Evolutionary conservation across 352 stramenopile genomes (phyloP).

Genomic region (Phytophthora sp.): DNA sequence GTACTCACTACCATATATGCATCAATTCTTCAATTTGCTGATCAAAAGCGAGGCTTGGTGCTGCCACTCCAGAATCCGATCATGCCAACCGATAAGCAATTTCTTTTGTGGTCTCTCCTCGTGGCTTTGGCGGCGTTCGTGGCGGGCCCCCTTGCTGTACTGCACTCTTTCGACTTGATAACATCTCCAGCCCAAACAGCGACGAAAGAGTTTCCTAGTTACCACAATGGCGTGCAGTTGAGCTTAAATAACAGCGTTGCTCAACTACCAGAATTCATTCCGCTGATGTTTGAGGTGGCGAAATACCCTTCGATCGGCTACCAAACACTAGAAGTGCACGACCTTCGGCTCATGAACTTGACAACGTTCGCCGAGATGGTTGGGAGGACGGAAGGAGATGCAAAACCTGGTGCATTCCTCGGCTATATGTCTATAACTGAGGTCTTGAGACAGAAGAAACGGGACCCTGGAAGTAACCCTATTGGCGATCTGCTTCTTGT

Average conservation of each 20-base stretch:
- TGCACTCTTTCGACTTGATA: slow-evolving; percentile 26
- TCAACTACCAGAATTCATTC: slow-evolving; percentile 12
- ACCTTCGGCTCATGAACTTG: slow-evolving; percentile 27
- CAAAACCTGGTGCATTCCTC: slow-evolving; percentile 9
- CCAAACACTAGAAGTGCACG: slow-evolving; percentile 23
- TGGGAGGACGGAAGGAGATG: neutral
- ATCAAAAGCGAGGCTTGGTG: no score
- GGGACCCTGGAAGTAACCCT: slow-evolving; percentile 4
- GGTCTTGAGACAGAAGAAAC: slow-evolving; percentile 23
- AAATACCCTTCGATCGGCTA: slow-evolving; percentile 23
- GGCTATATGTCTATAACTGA: slow-evolving; percentile 28
- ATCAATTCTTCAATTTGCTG: no score
- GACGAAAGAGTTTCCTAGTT: neutral
- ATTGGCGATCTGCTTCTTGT: slow-evolving; percentile 27
- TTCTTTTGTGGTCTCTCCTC: slow-evolving; percentile 22
- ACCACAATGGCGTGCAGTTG: neutral
- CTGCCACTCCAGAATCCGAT: neutral
- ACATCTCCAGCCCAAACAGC: neutral
- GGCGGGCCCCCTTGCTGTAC: slow-evolving; percentile 15
- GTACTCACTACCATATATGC: no score
- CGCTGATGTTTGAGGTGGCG: slow-evolving; percentile 22
- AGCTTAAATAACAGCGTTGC: neutral
- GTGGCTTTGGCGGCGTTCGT: slow-evolving; percentile 22
- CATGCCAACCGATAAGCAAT: slow-evolving; percentile 30
- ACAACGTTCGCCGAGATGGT: slow-evolving; percentile 19